Conservation (phyloP, 2,329 filamentous ascomycete genomes). For the Epichloe elymi region DNA sequence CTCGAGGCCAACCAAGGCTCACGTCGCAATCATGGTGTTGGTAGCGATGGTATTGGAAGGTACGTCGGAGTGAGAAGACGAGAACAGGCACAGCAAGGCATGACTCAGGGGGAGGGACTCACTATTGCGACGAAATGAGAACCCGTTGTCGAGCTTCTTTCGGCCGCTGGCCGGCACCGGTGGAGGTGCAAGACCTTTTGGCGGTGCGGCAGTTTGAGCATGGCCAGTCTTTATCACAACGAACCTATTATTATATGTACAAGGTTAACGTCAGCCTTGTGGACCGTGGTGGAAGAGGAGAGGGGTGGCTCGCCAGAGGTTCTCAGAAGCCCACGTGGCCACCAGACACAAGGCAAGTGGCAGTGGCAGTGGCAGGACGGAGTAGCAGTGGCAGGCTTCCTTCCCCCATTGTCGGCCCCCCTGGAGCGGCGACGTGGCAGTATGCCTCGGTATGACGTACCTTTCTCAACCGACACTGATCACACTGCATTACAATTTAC, state of each 20-base stretch:
- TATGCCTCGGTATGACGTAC: constrained; percentile 14
- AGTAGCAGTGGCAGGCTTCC: too few species aligned
- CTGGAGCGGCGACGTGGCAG: background rate
- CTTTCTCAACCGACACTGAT: constrained; percentile 26
- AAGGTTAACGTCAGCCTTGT: constrained; percentile 1
- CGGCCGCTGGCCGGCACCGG: constrained; percentile 38
- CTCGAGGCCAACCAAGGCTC: background rate
- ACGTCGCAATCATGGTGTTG: background rate
- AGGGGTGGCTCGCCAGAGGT: too few species aligned
- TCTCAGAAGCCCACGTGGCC: too few species aligned
- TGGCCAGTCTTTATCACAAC: constrained; percentile 44
- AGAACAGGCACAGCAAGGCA: background rate
- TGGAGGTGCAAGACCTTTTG: constrained; percentile 40
- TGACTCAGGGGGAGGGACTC: constrained; percentile 13
- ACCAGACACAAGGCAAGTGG: too few species aligned
- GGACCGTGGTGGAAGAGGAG: background rate
- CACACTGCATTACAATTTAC: too few species aligned
- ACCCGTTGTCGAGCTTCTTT: constrained; percentile 43
- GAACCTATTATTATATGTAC: constrained; percentile 27
- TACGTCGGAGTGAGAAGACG: too few species aligned
- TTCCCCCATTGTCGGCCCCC: background rate
- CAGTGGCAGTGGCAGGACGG: too few species aligned
- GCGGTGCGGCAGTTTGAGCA: constrained; percentile 45
- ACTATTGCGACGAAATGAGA: constrained; percentile 49
- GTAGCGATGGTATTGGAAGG: background rate